Percentiles rank a stretch among this genome's conserved stretches.
Conservation (phyloP, 1,139 yeast species). For the Keqinozyma sinolaborantium region DNA sequence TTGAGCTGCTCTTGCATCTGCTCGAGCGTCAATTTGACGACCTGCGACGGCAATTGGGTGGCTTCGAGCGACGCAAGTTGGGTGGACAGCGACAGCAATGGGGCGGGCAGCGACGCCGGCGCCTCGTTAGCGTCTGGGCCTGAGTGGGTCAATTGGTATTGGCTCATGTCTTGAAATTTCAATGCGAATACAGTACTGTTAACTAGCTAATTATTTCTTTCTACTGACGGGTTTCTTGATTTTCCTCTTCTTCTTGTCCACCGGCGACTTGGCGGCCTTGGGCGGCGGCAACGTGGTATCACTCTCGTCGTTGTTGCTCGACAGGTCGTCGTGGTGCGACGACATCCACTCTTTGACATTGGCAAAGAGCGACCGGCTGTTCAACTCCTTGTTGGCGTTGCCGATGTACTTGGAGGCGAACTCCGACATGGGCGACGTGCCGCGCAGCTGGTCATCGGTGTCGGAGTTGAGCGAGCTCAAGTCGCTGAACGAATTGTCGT, state of each 20-base stretch:
- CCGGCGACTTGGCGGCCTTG: conserved; percentile 8
- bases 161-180: no score
- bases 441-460: conserved; percentile 27
- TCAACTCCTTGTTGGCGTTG: conserved; percentile 46
- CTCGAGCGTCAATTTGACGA: conserved; percentile 9
- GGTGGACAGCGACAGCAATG: no score
- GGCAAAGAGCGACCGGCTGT: conserved; percentile 48
- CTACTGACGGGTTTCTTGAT: conserved; percentile 15
- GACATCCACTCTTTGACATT: conserved; percentile 69
- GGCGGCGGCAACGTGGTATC: conserved; percentile 10
- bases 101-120: no score
- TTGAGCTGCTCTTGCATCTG: conserved; percentile 28
- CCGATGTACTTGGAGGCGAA: conserved; percentile 63
- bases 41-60: neutral
- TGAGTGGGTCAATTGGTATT: no score
- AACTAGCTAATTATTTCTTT: conserved; percentile 4
- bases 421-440: conserved; percentile 52
- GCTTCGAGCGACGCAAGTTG: no score
- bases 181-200: conserved; percentile 1
- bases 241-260: conserved; percentile 7
- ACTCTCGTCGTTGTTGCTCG: conserved; percentile 9
- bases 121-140: neutral
- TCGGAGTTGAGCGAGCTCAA: conserved; percentile 17
- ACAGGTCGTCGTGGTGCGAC: conserved; percentile 18
- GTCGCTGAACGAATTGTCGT: conserved; percentile 18